phyloP scores from a whole-genome alignment of 2,329 filamentous ascomycete species.

The Cordyceps cateniannulata region DNA sequence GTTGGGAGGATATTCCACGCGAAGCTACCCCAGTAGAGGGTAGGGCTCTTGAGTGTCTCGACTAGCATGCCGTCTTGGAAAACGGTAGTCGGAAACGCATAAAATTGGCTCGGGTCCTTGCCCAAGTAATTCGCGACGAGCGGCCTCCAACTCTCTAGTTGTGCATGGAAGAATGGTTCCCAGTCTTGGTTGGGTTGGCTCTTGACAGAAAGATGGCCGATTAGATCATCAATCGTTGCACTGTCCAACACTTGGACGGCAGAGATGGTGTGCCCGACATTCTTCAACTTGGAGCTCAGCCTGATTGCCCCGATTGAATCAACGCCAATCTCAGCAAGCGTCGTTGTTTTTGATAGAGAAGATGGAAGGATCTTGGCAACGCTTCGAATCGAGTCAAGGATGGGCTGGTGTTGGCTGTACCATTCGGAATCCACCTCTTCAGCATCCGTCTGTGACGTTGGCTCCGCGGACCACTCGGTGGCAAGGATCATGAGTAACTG shows the following conservation, averaged over 20 bases:
- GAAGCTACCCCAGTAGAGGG: background rate
- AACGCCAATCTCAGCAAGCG: background rate
- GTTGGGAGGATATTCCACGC: background rate
- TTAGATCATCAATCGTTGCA: background rate
- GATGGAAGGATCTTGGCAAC: background rate
- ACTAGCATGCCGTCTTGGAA: background rate
- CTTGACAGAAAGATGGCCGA: background rate
- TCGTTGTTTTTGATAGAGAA: background rate
- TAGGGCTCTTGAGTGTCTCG: background rate
- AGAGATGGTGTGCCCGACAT: background rate
- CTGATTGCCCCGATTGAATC: background rate
- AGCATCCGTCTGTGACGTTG: background rate
- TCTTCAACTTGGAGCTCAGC: slow-evolving; percentile 1
- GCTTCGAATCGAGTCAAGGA: background rate
- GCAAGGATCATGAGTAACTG: background rate
- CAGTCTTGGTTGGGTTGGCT: background rate
- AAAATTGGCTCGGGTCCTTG: background rate
- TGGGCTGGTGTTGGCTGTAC: background rate
- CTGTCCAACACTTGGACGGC: background rate
- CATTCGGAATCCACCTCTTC: background rate
- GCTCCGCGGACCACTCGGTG: background rate
- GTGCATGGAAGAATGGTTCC: background rate
- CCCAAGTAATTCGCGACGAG: background rate
- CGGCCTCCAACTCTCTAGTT: background rate
- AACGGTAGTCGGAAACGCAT: background rate